Evolutionary conservation across 495 filamentous ascomycete genomes (phyloP).

Genomic region (Annulohypoxylon stygium): DNA sequence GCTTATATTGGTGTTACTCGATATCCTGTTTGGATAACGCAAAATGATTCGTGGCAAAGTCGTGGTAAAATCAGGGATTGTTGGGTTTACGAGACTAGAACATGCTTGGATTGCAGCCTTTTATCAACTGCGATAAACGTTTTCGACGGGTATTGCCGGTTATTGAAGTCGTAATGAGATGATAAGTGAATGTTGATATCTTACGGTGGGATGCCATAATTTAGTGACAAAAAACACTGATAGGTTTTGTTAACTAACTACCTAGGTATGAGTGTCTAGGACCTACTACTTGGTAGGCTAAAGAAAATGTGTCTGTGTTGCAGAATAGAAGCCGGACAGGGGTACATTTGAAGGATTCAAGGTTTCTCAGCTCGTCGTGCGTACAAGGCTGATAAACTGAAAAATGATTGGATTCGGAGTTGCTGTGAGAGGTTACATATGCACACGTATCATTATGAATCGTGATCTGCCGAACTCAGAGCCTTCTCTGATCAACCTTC

Average conservation of each 20-base stretch:
- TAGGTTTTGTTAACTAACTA: too few species aligned
- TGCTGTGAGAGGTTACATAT: neutral
- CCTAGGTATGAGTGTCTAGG: neutral
- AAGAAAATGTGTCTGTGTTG: neutral
- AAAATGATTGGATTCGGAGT: constrained; percentile 5
- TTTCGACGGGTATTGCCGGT: neutral
- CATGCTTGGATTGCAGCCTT: neutral
- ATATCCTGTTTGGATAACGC: neutral
- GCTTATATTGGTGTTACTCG: neutral
- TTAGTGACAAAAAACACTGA: neutral
- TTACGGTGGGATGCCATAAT: neutral
- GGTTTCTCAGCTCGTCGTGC: neutral
- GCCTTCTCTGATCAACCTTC: constrained; percentile 15
- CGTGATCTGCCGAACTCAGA: neutral
- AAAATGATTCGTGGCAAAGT: neutral
- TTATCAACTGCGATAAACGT: neutral
- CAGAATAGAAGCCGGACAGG: neutral
- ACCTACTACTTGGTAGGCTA: neutral
- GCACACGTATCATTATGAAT: neutral
- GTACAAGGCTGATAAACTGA: constrained; percentile 9
- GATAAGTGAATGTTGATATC: neutral
- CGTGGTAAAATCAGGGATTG: constrained; percentile 6
- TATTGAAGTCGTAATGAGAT: neutral
- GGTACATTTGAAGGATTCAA: neutral
- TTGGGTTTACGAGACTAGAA: neutral